Evolutionary conservation across 1,284 basidiomycete species (phyloP), one percentile per base, ranked within the genome.

Genomic region (Mycosarcoma mackinlayi): DNA sequence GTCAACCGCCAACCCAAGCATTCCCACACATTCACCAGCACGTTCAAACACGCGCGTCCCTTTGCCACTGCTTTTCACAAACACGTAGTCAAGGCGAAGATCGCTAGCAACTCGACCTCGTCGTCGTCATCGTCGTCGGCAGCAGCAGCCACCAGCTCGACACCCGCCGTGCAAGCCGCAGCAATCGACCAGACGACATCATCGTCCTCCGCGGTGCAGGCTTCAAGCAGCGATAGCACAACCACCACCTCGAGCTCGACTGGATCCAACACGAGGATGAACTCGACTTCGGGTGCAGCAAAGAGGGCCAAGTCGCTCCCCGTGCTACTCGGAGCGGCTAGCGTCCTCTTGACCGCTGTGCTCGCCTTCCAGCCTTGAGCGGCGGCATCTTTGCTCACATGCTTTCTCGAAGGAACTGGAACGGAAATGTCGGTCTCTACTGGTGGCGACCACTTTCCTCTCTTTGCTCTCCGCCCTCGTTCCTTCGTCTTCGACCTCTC

Each of bases 61-160:
- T 65, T 65, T 41, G 59, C 65, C 3, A 68, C 59, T 6, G 59
- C 48, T 2, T 65, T 59, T 19, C 63, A 65, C 52, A 59, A 45
- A 30, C 63, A 59, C 19, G 51, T 59, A 4, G 33, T 45, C 24
- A 65, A 65, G 35, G 34, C n/a, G 24, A 38, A 38, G 10, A 61
- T n/a, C n/a, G n/a, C n/a, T n/a, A n/a, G 45, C 37, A 52, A 39
- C 58, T 54, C 41, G 23, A 31, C 19, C 24, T 16, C 24, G 8
- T 38, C 37, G 37, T 21, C 37, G 21, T 11, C 33, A 35, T 10
- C 33, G 6, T 35, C 33, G 8, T 10, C 6, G 21, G 41, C 51
- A 21, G 38, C 51, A n/a, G 6, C 28, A 18, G 10, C 46, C 23
- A 58, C 24, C 8, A 54, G 58, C 28, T 10, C 27, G 6, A 25